Conservation (phyloP, 495 filamentous ascomycete genomes). For the Stereocaulon alpinum region DNA sequence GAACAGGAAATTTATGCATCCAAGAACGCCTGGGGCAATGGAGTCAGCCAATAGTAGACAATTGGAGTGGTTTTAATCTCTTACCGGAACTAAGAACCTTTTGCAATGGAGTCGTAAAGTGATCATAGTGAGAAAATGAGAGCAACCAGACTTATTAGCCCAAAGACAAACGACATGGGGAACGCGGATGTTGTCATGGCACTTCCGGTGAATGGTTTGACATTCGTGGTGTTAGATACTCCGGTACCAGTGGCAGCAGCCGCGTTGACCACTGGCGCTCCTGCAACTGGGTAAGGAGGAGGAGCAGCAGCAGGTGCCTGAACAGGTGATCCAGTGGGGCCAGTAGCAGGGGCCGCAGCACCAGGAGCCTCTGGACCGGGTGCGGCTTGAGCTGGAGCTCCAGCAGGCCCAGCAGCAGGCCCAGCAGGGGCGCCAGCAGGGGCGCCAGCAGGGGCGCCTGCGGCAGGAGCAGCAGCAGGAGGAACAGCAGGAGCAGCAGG, state of each 20-base stretch:
- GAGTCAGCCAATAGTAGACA: not conserved
- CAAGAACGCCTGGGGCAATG: constrained; percentile 5
- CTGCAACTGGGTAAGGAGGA: constrained; percentile 8
- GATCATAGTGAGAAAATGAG: constrained; percentile 11
- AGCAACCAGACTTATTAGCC: not conserved
- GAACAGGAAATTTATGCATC: constrained; percentile 5
- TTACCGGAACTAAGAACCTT: constrained; percentile 8
- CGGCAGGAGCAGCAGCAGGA: not conserved
- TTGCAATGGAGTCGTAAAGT: not conserved
- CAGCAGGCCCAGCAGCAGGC: constrained; percentile 2
- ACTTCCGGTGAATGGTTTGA: constrained; percentile 12
- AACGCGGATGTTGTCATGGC: not conserved
- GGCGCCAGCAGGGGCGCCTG: constrained; percentile 1
- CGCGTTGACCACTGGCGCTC: constrained; percentile 9
- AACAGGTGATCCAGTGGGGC: constrained; percentile 6
- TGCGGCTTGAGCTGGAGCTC: constrained; percentile 3
- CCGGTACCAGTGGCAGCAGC: not conserved
- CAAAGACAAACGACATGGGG: constrained; percentile 2
- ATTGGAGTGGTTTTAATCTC: not conserved
- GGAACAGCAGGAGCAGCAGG: constrained; percentile 4
- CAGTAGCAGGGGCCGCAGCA: constrained; percentile 6
- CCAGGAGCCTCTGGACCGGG: not conserved
- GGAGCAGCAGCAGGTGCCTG: constrained; percentile 18
- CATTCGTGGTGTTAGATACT: constrained; percentile 3
- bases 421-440: not conserved